phyloP scores from a whole-genome alignment of 2,329 filamentous ascomycete species.

The Pestalotiopsis fici region DNA sequence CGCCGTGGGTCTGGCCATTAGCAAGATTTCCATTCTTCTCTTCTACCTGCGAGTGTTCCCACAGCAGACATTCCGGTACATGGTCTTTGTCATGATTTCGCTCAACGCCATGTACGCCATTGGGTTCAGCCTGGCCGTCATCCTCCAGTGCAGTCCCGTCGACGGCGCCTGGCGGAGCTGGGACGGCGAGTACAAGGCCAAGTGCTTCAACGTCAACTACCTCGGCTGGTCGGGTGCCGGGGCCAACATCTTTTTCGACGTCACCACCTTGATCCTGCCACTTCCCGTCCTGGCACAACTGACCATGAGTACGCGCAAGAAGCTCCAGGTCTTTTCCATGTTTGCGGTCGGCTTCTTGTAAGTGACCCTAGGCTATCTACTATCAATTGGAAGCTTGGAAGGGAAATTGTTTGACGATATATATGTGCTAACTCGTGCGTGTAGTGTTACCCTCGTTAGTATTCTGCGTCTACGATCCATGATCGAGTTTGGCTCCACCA shows the following conservation, averaged over 20 bases:
- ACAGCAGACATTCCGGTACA: constrained; percentile 11
- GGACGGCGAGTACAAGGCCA: constrained; percentile 18
- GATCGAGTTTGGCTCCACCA: constrained; percentile 8
- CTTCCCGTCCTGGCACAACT: constrained; percentile 16
- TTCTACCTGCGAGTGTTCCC: constrained; percentile 26
- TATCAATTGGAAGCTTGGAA: neutral
- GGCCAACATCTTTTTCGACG: constrained; percentile 18
- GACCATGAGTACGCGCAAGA: constrained; percentile 17
- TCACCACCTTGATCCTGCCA: constrained; percentile 18
- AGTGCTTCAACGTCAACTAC: constrained; percentile 19
- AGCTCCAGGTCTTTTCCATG: constrained; percentile 19
- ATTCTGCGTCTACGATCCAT: constrained; percentile 19
- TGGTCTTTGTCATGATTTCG: constrained; percentile 17
- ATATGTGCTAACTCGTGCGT: neutral
- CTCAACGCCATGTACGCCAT: constrained; percentile 16
- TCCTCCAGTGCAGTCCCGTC: constrained; percentile 21
- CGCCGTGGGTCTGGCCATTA: constrained; percentile 6
- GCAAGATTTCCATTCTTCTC: constrained; percentile 25
- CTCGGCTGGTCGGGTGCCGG: constrained; percentile 19
- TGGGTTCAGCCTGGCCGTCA: constrained; percentile 15
- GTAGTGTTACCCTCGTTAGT: constrained; percentile 19
- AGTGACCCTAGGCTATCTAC: neutral
- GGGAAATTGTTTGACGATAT: too few species aligned
- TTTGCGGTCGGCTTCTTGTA: constrained; percentile 22
- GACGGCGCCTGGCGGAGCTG: constrained; percentile 19